Percentiles rank a stretch among this genome's conserved stretches.
Conservation (phyloP, 768 basidiomycete genomes). For the Obba rivulosa region DNA sequence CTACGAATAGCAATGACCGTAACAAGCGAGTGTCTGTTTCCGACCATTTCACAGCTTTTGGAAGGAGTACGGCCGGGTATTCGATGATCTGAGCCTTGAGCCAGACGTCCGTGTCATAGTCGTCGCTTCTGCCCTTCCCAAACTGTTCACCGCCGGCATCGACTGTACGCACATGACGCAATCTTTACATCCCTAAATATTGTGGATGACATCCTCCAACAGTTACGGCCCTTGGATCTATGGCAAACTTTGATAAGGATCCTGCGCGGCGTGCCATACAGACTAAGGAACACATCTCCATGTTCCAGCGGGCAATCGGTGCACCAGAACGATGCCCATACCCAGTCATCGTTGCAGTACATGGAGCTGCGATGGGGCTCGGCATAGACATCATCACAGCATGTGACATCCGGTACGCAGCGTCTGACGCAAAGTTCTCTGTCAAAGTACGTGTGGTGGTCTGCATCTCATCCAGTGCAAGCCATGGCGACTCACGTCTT, state of each 20-base stretch:
- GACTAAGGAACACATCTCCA: conserved; percentile 40
- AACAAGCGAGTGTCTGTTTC: not conserved
- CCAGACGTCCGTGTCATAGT: conserved; percentile 67
- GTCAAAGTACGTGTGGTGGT: conserved; percentile 68
- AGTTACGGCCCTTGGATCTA: conserved; percentile 23
- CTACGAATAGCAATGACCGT: too few species aligned
- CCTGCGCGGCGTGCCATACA: conserved; percentile 47
- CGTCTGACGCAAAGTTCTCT: conserved; percentile 54
- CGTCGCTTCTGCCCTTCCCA: conserved; percentile 62
- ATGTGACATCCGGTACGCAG: conserved; percentile 77
- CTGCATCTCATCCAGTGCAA: not conserved
- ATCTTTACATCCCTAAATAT: too few species aligned
- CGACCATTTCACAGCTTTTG: conserved; percentile 49
- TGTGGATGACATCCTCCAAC: conserved; percentile 6
- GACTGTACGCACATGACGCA: conserved; percentile 49
- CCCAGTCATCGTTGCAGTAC: conserved; percentile 80
- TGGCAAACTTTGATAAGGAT: conserved; percentile 30
- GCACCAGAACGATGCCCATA: conserved; percentile 63
- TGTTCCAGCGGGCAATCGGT: conserved; percentile 69
- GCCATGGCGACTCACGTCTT: not conserved
- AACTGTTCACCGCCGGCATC: conserved; percentile 78
- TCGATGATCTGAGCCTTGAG: conserved; percentile 48
- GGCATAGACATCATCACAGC: conserved; percentile 71
- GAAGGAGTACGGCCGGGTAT: conserved; percentile 58
- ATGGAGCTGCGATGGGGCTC: conserved; percentile 71